Evolutionary conservation across 345 rosid genomes (phyloP).

Genomic region (Melaleuca alternifolia): DNA sequence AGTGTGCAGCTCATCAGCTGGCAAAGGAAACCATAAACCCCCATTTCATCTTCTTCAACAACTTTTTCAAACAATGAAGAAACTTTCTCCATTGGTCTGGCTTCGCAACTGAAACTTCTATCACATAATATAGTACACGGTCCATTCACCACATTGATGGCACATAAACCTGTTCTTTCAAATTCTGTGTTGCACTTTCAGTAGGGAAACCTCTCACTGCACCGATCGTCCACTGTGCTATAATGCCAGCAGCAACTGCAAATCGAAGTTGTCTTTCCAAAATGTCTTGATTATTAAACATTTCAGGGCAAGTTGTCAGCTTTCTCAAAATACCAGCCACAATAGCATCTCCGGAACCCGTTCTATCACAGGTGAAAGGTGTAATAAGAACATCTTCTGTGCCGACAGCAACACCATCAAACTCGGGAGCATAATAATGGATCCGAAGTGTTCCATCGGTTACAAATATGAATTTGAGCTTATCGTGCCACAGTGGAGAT

Average conservation of each 20-base stretch:
- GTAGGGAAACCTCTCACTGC: slow-evolving; percentile 87
- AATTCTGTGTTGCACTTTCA: slow-evolving; percentile 82
- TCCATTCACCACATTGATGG: slow-evolving; percentile 83
- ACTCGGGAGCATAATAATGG: slow-evolving; percentile 64
- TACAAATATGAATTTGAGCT: slow-evolving; percentile 65
- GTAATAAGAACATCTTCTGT: slow-evolving; percentile 85
- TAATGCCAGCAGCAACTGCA: slow-evolving; percentile 79
- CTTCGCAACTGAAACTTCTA: not conserved
- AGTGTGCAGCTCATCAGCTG: not conserved
- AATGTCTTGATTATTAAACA: slow-evolving; percentile 63
- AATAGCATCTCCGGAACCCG: slow-evolving; percentile 94
- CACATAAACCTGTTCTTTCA: slow-evolving; percentile 88
- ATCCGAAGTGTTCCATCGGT: slow-evolving; percentile 83
- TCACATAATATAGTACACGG: not conserved
- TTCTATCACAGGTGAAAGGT: slow-evolving; percentile 86
- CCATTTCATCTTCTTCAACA: not conserved
- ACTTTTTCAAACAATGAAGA: not conserved
- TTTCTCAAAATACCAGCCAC: slow-evolving; percentile 86
- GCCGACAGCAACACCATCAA: slow-evolving; percentile 76
- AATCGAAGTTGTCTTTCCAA: slow-evolving; percentile 85
- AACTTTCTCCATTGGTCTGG: not conserved
- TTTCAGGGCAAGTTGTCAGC: slow-evolving; percentile 62
- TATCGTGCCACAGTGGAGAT: slow-evolving; percentile 75
- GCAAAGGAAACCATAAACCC: not conserved
- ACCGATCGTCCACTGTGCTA: slow-evolving; percentile 93